Conservation (phyloP, 805 yeast species). For the Nakazawaea ambrosiae region DNA sequence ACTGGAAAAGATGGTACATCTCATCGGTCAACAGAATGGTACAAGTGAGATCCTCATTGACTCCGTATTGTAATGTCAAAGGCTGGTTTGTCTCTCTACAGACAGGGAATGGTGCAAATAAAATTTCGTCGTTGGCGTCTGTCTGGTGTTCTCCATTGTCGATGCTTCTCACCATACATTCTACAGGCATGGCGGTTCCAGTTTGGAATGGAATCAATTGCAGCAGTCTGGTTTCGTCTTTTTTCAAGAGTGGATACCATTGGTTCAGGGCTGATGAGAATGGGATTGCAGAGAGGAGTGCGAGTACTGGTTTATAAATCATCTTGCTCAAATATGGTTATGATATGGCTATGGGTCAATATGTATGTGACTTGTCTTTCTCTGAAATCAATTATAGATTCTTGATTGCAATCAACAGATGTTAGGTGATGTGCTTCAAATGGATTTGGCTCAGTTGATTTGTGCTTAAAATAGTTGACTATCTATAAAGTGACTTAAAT, state of each 20-base stretch:
- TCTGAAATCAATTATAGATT: too few relatives aligned
- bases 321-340: too few relatives aligned
- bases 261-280: neutral
- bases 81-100: conserved; percentile 64
- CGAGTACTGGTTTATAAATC: too few relatives aligned
- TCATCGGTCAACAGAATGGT: conserved; percentile 58
- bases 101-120: conserved; percentile 50
- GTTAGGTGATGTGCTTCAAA: too few relatives aligned
- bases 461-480: too few relatives aligned
- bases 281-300: too few relatives aligned
- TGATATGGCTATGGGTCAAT: too few relatives aligned
- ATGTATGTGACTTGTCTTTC: too few relatives aligned
- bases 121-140: conserved; percentile 51
- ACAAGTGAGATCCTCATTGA: conserved; percentile 47
- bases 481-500: too few relatives aligned
- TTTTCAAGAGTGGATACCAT: conserved; percentile 8
- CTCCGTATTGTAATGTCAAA: conserved; percentile 45
- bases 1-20: conserved; percentile 63
- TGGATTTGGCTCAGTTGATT: too few relatives aligned
- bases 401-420: too few relatives aligned
- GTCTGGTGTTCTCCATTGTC: conserved; percentile 73
- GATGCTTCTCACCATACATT: conserved; percentile 62
- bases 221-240: conserved; percentile 1
- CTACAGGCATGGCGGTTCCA: conserved; percentile 40
- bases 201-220: conserved; percentile 8